Base-by-base conservation (phyloP, 177 flowering plant genomes). In the Vitis hybrid region DNA sequence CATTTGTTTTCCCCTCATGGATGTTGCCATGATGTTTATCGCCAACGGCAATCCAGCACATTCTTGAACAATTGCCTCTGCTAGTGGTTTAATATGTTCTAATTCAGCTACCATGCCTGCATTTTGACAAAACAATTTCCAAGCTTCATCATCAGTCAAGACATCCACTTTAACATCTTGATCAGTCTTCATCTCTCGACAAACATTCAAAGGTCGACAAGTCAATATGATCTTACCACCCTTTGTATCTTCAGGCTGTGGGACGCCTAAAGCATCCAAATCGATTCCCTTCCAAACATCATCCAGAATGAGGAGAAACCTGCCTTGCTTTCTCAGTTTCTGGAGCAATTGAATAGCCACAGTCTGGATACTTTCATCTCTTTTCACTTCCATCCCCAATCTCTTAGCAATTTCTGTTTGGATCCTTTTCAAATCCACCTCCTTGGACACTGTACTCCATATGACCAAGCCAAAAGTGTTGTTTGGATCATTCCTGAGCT, bases 41-140 rank as follows among this genome's bases (percentile, higher is more conserved):
- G 77, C 77, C 59, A 74, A 65, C 5, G 72, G 73, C 70, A 74
- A 51, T 11, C 77, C 77, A 45, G 73, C 17, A 60, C 77, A 74
- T 65, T 69, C 68, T 11, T 15, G 13, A 34, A 39, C 60, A 17
- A 74, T 45, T 51, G 51, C 69, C 15, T 48, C 50, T 30, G 77
- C 77, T 1, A 69, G 15, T 11, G 60, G 54, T 5, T 51, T 21
- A 4, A 69, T 64, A 10, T 7, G 11, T 6, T 59, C 69, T 34
- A 23, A 51, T 17, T 39, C 26, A 10, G 21, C 69, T 3, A 58
- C 77, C 3, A 26, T 15, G 6, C 77, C 77, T 21, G 65, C 77
- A 52, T 14, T 64, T 64, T 50, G 48, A 1, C 59, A 13, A 60
- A 74, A 74, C 70, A 69, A 60, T 9, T 69, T 6, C 73, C 77